phyloP scores from a whole-genome alignment of 2,329 filamentous ascomycete species.

The Phaeosphaeriaceae sp. region DNA sequence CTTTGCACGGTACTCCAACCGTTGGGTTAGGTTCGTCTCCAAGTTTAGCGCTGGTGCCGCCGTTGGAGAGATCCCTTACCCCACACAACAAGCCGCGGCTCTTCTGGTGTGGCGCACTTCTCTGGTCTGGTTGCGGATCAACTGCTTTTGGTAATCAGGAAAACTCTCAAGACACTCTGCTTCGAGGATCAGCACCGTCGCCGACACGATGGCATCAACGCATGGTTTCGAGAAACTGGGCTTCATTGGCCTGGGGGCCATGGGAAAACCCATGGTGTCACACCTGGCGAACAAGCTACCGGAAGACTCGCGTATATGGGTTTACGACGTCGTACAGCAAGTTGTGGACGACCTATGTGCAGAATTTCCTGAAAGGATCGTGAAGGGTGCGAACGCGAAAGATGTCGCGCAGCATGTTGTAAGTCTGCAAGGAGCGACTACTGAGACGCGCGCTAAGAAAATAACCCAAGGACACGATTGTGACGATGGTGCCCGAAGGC shows the following conservation, averaged over 20 bases:
- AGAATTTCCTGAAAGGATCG: constrained; percentile 49
- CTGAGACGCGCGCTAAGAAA: neutral
- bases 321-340: constrained; percentile 57
- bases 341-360: constrained; percentile 53
- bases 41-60: neutral
- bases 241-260: constrained; percentile 62
- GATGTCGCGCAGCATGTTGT: constrained; percentile 60
- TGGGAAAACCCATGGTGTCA: constrained; percentile 62
- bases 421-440: constrained; percentile 21
- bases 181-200: neutral
- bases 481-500: constrained; percentile 64
- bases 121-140: neutral
- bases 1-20: neutral
- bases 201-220: constrained; percentile 26
- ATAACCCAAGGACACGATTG: constrained; percentile 52
- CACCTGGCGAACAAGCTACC: constrained; percentile 59
- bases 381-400: constrained; percentile 52
- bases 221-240: constrained; percentile 45
- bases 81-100: neutral
- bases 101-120: neutral
- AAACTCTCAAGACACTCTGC: neutral
- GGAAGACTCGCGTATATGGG: constrained; percentile 52
- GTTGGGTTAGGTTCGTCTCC: neutral
- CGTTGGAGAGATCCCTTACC: neutral
- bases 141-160: neutral